phyloP scores from a whole-genome alignment of 352 stramenopile genomes.

The Saprolegnia parasitica region DNA sequence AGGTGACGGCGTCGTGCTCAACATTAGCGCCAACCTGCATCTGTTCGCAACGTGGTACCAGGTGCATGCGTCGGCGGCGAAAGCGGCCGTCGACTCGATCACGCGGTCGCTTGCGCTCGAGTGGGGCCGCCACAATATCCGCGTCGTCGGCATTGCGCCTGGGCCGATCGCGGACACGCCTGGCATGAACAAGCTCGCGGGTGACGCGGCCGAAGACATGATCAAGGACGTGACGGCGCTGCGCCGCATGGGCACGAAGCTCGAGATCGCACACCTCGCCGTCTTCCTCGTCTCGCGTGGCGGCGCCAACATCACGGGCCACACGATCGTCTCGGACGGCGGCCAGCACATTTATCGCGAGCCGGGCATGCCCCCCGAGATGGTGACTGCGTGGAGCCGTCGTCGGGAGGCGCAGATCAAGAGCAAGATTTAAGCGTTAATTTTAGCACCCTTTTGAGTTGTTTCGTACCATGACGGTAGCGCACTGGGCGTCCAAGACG shows the following conservation, averaged over 20 bases:
- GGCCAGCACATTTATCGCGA: constrained; percentile 76
- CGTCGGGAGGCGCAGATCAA: constrained; percentile 65
- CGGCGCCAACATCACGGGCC: constrained; percentile 73
- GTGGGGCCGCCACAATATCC: constrained; percentile 92
- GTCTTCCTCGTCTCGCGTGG: constrained; percentile 80
- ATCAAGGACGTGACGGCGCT: constrained; percentile 47
- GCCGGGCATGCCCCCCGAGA: constrained; percentile 61
- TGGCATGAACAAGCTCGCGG: constrained; percentile 89
- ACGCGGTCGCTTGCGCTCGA: constrained; percentile 93
- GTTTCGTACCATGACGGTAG: not conserved
- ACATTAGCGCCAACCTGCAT: constrained; percentile 94
- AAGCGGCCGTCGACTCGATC: constrained; percentile 93
- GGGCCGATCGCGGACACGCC: constrained; percentile 93
- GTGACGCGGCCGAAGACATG: constrained; percentile 49
- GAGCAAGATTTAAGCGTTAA: constrained; percentile 16
- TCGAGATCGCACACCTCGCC: constrained; percentile 72
- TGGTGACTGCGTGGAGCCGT: constrained; percentile 72
- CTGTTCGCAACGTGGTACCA: constrained; percentile 92
- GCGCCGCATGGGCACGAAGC: constrained; percentile 72
- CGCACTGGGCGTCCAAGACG: not conserved
- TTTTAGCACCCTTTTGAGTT: not conserved
- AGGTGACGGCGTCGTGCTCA: constrained; percentile 85
- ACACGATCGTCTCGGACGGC: constrained; percentile 82
- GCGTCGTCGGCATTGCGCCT: constrained; percentile 93
- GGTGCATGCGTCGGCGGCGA: constrained; percentile 92